A percentile compares a stretch with the other conserved stretches of the same genome.
Evolutionary conservation across 1,284 basidiomycete species (phyloP).

Genomic region (Fomitopsis betulina): DNA sequence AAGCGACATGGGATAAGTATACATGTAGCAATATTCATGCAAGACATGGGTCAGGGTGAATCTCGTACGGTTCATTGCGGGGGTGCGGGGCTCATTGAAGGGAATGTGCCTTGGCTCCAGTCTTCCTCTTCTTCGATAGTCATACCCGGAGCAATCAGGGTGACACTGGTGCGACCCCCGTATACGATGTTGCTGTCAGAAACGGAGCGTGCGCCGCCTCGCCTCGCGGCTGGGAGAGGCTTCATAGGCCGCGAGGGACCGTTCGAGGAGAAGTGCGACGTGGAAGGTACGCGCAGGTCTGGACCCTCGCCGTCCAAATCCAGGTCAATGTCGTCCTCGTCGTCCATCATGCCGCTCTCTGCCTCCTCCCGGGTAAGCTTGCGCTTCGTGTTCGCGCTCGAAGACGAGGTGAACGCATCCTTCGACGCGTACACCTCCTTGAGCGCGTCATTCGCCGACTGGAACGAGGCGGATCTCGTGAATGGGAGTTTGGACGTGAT

Average conservation of each 20-base stretch:
- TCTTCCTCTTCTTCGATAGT: slow-evolving; percentile 20
- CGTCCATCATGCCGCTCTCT: background rate
- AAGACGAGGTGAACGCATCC: slow-evolving; percentile 11
- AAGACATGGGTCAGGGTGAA: background rate
- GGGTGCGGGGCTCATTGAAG: background rate
- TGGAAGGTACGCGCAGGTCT: background rate
- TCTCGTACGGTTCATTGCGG: background rate
- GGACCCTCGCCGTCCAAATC: background rate
- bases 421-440: slow-evolving; percentile 14
- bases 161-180: slow-evolving; percentile 3
- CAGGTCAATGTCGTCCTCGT: background rate
- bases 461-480: slow-evolving; percentile 21
- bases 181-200: slow-evolving; percentile 17
- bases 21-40: background rate
- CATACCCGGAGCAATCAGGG: slow-evolving; percentile 4
- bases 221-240: slow-evolving; percentile 2
- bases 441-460: slow-evolving; percentile 20
- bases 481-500: slow-evolving; percentile 17
- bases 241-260: slow-evolving; percentile 4
- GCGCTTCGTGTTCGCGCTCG: slow-evolving; percentile 18
- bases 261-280: background rate
- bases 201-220: slow-evolving; percentile 14
- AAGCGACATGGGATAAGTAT: background rate
- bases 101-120: slow-evolving; percentile 17
- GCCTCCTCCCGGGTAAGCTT: slow-evolving; percentile 9